These are phyloP conservation scores for Lathyrus oleraceus DNA, from an alignment of 306 rosid genomes.

Conservation along the genomic window DNA sequence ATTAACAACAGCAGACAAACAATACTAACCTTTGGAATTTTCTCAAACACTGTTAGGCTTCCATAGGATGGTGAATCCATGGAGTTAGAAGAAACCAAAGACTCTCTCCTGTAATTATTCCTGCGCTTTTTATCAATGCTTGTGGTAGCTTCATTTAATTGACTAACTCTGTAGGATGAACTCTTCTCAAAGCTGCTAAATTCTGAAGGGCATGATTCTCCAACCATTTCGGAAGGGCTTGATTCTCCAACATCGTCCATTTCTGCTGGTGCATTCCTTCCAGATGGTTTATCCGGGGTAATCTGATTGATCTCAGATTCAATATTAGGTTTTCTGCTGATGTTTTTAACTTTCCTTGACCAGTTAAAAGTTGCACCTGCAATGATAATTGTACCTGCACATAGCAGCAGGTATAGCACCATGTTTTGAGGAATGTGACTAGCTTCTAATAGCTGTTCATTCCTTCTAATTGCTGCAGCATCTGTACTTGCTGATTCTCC, in stretches of 20 bases:
- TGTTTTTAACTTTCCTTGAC: constrained; percentile 37
- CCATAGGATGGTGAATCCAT: constrained; percentile 68
- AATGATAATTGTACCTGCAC: constrained; percentile 42
- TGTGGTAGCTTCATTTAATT: constrained; percentile 42
- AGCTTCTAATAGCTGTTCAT: constrained; percentile 17
- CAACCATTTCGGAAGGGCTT: constrained; percentile 60
- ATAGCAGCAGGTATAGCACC: constrained; percentile 35
- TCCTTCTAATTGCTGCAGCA: constrained; percentile 27
- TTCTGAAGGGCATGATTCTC: constrained; percentile 65
- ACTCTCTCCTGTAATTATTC: constrained; percentile 62
- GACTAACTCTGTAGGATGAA: constrained; percentile 31
- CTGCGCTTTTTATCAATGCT: constrained; percentile 57
- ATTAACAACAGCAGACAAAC: neutral
- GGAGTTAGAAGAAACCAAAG: constrained; percentile 70
- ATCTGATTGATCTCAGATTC: constrained; percentile 23
- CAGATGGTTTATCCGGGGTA: constrained; percentile 40
- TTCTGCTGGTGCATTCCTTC: constrained; percentile 40
- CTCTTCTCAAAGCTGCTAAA: constrained; percentile 62
- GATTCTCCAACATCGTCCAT: constrained; percentile 48
- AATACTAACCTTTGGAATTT: constrained; percentile 57
- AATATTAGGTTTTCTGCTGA: constrained; percentile 34
- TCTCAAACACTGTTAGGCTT: constrained; percentile 79
- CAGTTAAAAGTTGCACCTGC: constrained; percentile 41
- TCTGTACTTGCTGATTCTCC: constrained; percentile 19
- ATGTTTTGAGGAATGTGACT: constrained; percentile 9